These are phyloP conservation scores for Tephrocybe rancida DNA, from an alignment of 768 basidiomycete species.

Conservation along the genomic window DNA sequence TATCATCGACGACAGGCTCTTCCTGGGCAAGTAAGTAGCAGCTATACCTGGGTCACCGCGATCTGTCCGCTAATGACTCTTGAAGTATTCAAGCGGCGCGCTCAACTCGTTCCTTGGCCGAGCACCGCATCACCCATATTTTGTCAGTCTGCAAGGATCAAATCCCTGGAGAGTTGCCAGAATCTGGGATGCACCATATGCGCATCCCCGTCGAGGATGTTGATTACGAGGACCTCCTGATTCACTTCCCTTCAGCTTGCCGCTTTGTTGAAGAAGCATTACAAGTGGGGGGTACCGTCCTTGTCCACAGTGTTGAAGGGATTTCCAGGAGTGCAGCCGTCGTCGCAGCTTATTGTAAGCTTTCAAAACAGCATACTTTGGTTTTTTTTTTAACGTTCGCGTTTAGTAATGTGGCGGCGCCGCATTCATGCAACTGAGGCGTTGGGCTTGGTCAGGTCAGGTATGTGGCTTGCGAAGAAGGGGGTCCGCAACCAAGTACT, in stretches of 20 bases:
- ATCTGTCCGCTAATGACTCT: slow-evolving; percentile 18
- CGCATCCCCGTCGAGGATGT: slow-evolving; percentile 73
- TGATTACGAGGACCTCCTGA: slow-evolving; percentile 69
- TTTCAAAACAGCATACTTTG: background rate
- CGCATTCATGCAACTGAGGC: slow-evolving; percentile 60
- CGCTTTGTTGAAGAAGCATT: slow-evolving; percentile 68
- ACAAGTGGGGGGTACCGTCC: slow-evolving; percentile 56
- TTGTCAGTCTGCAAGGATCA: slow-evolving; percentile 75
- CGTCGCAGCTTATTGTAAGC: slow-evolving; percentile 76
- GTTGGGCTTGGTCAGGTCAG: slow-evolving; percentile 59
- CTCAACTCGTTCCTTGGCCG: slow-evolving; percentile 70
- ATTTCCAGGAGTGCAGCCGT: slow-evolving; percentile 69
- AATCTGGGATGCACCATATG: slow-evolving; percentile 69
- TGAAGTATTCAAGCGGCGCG: slow-evolving; percentile 68
- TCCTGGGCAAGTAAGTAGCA: slow-evolving; percentile 71
- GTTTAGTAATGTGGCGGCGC: slow-evolving; percentile 69
- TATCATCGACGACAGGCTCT: slow-evolving; percentile 65
- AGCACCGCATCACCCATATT: slow-evolving; percentile 79
- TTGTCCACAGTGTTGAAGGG: slow-evolving; percentile 71
- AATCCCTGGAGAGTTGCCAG: slow-evolving; percentile 70
- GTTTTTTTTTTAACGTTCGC: slow-evolving; percentile 9
- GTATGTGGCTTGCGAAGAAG: slow-evolving; percentile 33
- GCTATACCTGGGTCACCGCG: slow-evolving; percentile 13
- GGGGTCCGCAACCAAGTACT: background rate
- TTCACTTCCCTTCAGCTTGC: slow-evolving; percentile 65